Evolutionary conservation across 768 basidiomycete species (phyloP), one percentile per base, ranked within the genome.

Genomic region (Mycena floridula): DNA sequence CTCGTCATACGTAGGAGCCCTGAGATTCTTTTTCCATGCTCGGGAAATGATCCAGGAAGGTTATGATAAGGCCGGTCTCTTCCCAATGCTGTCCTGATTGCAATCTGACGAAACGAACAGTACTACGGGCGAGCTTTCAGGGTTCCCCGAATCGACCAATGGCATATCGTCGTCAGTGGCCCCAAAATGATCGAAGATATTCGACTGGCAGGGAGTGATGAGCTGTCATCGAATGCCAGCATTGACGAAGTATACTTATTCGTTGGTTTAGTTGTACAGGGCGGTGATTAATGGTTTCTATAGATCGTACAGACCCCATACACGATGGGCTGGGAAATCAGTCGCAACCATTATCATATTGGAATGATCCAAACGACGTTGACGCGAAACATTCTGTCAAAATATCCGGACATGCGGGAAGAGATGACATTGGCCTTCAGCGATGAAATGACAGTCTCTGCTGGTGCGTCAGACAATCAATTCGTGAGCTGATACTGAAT

Each of bases 161-260:
- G 66, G 68, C 44, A 55, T 2, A 52, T 68, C 4, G 48, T 66
- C 2, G 52, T 63, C 27, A 59, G 56, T 28, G 61, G 60, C 15
- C 47, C 50, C 3, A 39, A 60, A 21, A 51, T 60, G 45, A 49
- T 65, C 7, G 60, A 66, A 12, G 65, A 68, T 24, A 50, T 70
- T 35, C 56, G 63, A 11, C 59, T 54, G 43, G 62, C 65, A 7
- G 42, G 51, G 9, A 59, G 59, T 25, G 59, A 64, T 9, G 44
- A 59, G 5, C 37, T 67, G n/a, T 59, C 58, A 16, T 51, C n/a
- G n/a, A n/a, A n/a, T n/a, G n/a, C n/a, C n/a, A n/a, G n/a, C n/a
- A n/a, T n/a, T n/a, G n/a, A n/a, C n/a, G n/a, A n/a, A n/a, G n/a
- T n/a, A n/a, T n/a, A n/a, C n/a, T n/a, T n/a, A n/a, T n/a, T 59